Evolutionary conservation across 805 yeast species (phyloP), one percentile per base, ranked within the genome.

Genomic region (Monosporozyma aerobia): DNA sequence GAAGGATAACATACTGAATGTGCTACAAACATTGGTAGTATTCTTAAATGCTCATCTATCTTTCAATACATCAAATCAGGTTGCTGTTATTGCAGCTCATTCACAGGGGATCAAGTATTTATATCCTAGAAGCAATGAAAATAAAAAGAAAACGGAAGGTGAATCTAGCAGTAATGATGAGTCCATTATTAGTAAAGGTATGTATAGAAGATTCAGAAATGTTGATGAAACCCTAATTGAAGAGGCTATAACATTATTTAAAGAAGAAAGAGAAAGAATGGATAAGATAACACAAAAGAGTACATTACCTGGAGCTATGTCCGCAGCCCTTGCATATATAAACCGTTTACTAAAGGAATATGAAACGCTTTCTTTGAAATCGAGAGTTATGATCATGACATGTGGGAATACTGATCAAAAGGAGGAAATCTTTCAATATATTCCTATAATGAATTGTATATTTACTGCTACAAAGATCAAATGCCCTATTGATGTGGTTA

Each of bases 391-490:
- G 54, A 75, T 83, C 11, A 65, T 86, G 3, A 68, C 72, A 3
- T 67, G 71, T 47, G 71, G 71, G 35, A 61, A 64, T 32, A 40
- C 25, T 14, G 30, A 41, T 46, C 49, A 41, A 37, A 88, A 82
- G 56, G 90, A 88, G 60, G 82, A 81, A 52, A 81, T 89, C 5
- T 73, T 88, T 50, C 88, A 87, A 53, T 95, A 94, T 67, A 87
- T 92, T 45, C 87, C 97, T 4, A 83, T 89, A 45, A 94, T 94
- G 98, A 94, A 94, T 68, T 78, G 94, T 54, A 92, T 94, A 32
- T 94, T 94, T 70, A 92, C 97, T 0, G 96, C 98, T 0, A 97
- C 94, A 59, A 92, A 90, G 68, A 79, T 86, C 85, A 84, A 82
- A 60, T 80, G 90, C 16, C 86, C 97, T 2, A 82, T 94, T 23